These are phyloP conservation scores for Suzukiozyma palmioleophila DNA, from an alignment of 1,139 yeast genomes.

Conservation along the genomic window DNA sequence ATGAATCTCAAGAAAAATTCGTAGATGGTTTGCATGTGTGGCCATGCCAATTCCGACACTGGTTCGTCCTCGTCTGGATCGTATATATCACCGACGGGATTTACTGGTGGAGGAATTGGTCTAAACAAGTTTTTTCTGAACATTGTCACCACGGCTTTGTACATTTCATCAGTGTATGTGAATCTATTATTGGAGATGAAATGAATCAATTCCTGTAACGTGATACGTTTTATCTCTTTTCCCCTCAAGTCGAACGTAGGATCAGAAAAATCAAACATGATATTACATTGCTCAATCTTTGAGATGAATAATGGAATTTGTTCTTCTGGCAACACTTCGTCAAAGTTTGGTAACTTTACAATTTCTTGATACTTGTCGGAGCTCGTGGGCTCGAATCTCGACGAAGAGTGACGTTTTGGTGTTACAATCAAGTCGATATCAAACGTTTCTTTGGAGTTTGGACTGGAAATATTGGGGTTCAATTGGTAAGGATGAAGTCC, in stretches of 20 bases:
- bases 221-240: constrained; percentile 82
- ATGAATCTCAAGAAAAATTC: constrained; percentile 90
- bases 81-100: constrained; percentile 91
- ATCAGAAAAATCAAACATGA: constrained; percentile 89
- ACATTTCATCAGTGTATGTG: constrained; percentile 87
- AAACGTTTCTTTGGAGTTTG: constrained; percentile 34
- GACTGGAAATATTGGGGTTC: constrained; percentile 41
- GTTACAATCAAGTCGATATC: constrained; percentile 49
- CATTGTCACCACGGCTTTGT: constrained; percentile 84
- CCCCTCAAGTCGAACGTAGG: constrained; percentile 91
- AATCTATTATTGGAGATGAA: constrained; percentile 80
- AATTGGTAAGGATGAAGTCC: constrained; percentile 30
- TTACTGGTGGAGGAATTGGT: constrained; percentile 97
- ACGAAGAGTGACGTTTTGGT: constrained; percentile 91
- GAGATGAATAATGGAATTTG: constrained; percentile 78
- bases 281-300: constrained; percentile 91
- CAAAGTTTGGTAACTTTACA: constrained; percentile 79
- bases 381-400: constrained; percentile 81
- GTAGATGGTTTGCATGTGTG: constrained; percentile 96
- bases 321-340: constrained; percentile 85
- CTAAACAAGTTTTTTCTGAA: constrained; percentile 84
- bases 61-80: constrained; percentile 99
- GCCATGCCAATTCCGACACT: constrained; percentile 95
- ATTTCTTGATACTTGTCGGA: constrained; percentile 62
- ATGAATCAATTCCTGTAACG: constrained; percentile 84